Evolutionary conservation across 768 basidiomycete species (phyloP), one percentile per base, ranked within the genome.

Genomic region (Boletus subparvulus): DNA sequence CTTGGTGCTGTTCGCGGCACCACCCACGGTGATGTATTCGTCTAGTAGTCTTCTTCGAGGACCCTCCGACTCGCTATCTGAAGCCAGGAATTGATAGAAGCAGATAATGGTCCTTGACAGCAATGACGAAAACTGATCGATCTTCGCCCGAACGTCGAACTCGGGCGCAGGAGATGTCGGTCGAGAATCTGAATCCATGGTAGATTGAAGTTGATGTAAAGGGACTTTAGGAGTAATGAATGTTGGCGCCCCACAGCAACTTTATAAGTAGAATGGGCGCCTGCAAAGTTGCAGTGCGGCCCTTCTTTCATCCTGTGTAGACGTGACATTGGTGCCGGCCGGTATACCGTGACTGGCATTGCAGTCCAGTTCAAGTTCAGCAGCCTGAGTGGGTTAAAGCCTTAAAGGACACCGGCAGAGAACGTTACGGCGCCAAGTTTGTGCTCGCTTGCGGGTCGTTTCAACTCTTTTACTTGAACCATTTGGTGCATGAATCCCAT

Each of bases 11-110:
- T 60, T 70, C 11, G 65, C 63, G 11, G 63, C 53, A 16, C 67
- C 68, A 28, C 68, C 67, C 32, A 68, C 61, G 24, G 65, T 62
- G 54, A 68, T 66, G 57, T 70, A 62, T 40, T 69, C 67, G 19
- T 68, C 68, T 21, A 69, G 61, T 11, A 69, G 44, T 14, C 47
- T 50, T 49, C 63, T 58, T 35, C 68, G 63, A 36, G 57, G 61
- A 37, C 39, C 58, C 44, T 68, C 63, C 17, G 65, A 64, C 5
- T 65, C 59, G 26, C 48, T 51, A 26, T 67, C 68, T 21, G 67
- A 70, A 26, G 67, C 61, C n/a, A 67, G 26, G 56, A 69, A 68
- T 16, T 65, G 68, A 57, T 60, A 58, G 39, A 68, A 65, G 39
- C 66, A 68, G 51, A 68, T 53, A 26, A 68, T 69, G n/a, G 63